Evolutionary conservation across 805 yeast genomes (phyloP).

Genomic region (Nakazawaea wickerhamii): DNA sequence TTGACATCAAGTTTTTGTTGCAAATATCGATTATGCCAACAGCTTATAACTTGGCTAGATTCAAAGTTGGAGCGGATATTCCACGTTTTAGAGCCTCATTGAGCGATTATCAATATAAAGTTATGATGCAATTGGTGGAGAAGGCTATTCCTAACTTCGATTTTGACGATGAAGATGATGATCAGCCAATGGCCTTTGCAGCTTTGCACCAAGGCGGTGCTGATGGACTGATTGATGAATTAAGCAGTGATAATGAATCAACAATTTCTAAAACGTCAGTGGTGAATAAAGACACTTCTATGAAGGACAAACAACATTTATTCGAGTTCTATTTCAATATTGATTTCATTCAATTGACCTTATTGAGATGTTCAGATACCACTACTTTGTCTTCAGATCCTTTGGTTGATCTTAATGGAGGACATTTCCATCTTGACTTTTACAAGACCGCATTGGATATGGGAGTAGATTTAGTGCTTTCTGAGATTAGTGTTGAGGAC

Average conservation of each 20-base stretch:
- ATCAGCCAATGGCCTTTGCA: conserved; percentile 32
- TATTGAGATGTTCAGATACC: conserved; percentile 64
- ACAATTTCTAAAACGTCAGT: conserved; percentile 15
- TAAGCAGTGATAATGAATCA: conserved; percentile 18
- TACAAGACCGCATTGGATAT: conserved; percentile 54
- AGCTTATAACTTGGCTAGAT: conserved; percentile 65
- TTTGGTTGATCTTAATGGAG: conserved; percentile 69
- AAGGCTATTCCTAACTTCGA: conserved; percentile 56
- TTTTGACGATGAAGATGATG: conserved; percentile 26
- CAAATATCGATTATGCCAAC: conserved; percentile 85
- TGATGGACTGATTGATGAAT: conserved; percentile 13
- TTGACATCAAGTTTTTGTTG: conserved; percentile 65
- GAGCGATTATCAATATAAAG: conserved; percentile 87
- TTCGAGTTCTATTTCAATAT: conserved; percentile 74
- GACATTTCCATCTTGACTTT: conserved; percentile 54
- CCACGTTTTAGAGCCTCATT: conserved; percentile 67
- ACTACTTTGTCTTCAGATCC: conserved; percentile 56
- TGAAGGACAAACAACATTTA: conserved; percentile 42
- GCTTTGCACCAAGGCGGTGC: conserved; percentile 12
- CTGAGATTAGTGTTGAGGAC: conserved; percentile 69
- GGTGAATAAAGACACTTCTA: conserved; percentile 3
- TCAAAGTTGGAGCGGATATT: conserved; percentile 70
- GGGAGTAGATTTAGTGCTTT: conserved; percentile 58
- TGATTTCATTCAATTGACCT: conserved; percentile 52
- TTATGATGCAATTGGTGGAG: conserved; percentile 73